These are phyloP conservation scores for Trichoderma cornu-damae DNA, from an alignment of 2,329 filamentous ascomycete species.

Conservation along the genomic window DNA sequence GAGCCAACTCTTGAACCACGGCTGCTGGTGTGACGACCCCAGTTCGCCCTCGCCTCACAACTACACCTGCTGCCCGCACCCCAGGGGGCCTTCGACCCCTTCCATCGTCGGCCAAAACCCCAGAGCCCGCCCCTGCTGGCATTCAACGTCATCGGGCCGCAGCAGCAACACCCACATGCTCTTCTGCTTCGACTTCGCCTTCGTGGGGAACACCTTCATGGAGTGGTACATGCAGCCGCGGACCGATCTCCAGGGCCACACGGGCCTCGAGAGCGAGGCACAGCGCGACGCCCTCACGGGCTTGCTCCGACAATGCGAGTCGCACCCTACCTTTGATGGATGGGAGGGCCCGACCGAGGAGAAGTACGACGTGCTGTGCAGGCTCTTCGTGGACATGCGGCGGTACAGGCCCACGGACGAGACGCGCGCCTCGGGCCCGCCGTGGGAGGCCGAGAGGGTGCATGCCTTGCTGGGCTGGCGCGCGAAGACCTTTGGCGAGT, in stretches of 20 bases:
- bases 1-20: neutral
- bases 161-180: neutral
- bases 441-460: neutral
- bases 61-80: neutral
- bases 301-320: neutral
- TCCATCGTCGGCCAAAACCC: neutral
- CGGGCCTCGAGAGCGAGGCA: neutral
- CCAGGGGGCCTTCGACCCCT: neutral
- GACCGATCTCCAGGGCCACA: neutral
- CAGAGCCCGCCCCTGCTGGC: neutral
- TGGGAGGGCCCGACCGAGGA: neutral
- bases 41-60: neutral
- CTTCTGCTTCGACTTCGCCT: neutral
- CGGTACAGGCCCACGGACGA: neutral
- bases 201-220: neutral
- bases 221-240: neutral
- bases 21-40: neutral
- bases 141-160: neutral
- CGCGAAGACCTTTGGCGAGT: neutral
- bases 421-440: neutral
- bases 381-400: neutral
- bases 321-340: neutral
- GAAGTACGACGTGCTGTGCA: neutral
- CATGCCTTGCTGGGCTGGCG: neutral
- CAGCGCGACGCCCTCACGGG: neutral